A percentile compares a stretch with the other conserved stretches of the same genome.
These are phyloP conservation scores for Lentinula raphanica DNA, from an alignment of 768 basidiomycete genomes.

Conservation along the genomic window DNA sequence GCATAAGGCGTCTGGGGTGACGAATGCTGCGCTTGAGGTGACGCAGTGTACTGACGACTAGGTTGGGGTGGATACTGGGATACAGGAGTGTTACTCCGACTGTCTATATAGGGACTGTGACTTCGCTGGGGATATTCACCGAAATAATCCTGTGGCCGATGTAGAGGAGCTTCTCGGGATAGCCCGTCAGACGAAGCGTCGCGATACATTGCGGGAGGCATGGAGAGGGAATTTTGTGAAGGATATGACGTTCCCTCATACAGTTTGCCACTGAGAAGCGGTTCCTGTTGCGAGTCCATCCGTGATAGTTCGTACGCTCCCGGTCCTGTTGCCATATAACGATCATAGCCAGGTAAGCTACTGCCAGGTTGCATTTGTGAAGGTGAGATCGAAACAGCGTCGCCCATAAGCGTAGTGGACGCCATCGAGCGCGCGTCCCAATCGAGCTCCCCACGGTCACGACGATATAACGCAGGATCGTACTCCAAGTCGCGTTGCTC, in stretches of 20 bases:
- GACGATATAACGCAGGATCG: slow-evolving; percentile 71
- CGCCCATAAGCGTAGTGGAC: slow-evolving; percentile 47
- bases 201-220: slow-evolving; percentile 40
- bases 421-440: slow-evolving; percentile 82
- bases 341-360: slow-evolving; percentile 45
- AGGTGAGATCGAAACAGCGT: slow-evolving; percentile 36
- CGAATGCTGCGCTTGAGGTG: slow-evolving; percentile 18
- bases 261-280: slow-evolving; percentile 43
- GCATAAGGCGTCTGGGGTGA: slow-evolving; percentile 20
- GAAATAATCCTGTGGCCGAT: slow-evolving; percentile 45
- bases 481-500: slow-evolving; percentile 79
- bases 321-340: slow-evolving; percentile 51
- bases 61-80: slow-evolving; percentile 11
- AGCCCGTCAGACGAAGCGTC: slow-evolving; percentile 27
- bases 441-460: slow-evolving; percentile 80
- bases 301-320: slow-evolving; percentile 46
- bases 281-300: slow-evolving; percentile 56
- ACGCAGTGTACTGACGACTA: slow-evolving; percentile 16
- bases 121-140: slow-evolving; percentile 27
- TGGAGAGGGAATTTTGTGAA: slow-evolving; percentile 36
- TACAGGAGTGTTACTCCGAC: background rate
- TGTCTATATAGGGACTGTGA: slow-evolving; percentile 26
- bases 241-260: slow-evolving; percentile 26
- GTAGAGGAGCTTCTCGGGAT: slow-evolving; percentile 56
- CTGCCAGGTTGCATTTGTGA: slow-evolving; percentile 28